These are phyloP conservation scores for Glycyrrhiza uralensis DNA, from an alignment of 306 rosid species.

Conservation along the genomic window DNA sequence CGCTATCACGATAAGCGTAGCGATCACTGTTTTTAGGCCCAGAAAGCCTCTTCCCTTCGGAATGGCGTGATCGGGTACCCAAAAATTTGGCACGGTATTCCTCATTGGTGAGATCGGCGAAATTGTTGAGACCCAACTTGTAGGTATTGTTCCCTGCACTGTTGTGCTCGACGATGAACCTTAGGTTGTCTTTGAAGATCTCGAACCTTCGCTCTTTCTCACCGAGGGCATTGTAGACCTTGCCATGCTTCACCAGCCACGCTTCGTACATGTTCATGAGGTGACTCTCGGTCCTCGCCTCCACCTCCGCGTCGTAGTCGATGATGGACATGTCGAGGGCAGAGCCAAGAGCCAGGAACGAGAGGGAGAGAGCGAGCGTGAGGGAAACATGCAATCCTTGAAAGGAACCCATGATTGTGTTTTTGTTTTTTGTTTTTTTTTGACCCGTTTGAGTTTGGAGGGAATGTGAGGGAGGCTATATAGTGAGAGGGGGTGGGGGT, in stretches of 20 bases:
- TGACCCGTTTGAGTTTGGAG: too few relatives aligned
- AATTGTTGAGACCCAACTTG: conserved; percentile 59
- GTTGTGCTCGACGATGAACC: conserved; percentile 58
- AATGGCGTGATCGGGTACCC: conserved; percentile 29
- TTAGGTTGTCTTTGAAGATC: conserved; percentile 69
- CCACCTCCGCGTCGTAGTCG: conserved; percentile 50
- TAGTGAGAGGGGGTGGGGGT: background rate
- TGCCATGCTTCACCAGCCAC: conserved; percentile 69
- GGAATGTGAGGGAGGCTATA: background rate
- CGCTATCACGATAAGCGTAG: conserved; percentile 44
- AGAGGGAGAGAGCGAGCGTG: background rate
- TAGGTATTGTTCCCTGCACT: conserved; percentile 21
- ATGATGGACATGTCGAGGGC: conserved; percentile 79
- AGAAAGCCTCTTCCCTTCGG: background rate
- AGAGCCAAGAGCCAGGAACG: background rate
- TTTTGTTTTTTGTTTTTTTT: too few relatives aligned
- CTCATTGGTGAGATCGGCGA: conserved; percentile 79
- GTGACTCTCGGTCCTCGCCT: conserved; percentile 25
- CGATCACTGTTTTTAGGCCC: conserved; percentile 36
- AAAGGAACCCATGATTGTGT: conserved; percentile 2
- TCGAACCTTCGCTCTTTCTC: conserved; percentile 65
- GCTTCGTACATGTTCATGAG: conserved; percentile 47
- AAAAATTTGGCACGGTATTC: conserved; percentile 55
- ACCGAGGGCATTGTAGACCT: conserved; percentile 60
- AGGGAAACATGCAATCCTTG: background rate